Conservation (phyloP, 2,329 filamentous ascomycete genomes). For the Mycosphaerella arachidis region DNA sequence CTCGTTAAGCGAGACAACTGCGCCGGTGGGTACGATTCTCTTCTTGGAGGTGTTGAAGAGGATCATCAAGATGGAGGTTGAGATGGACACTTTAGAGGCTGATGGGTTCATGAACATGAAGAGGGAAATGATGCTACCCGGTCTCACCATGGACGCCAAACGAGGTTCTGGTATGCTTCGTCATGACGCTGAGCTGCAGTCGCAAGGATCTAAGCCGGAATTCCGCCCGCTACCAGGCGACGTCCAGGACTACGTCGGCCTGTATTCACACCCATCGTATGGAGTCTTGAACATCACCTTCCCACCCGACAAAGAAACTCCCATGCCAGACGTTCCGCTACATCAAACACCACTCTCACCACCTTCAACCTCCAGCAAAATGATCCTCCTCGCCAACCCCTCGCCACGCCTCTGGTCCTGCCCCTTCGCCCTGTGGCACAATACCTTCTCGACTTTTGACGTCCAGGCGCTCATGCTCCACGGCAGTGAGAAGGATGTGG, state of each 20-base stretch:
- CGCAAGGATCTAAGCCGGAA: neutral
- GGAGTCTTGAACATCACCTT: conserved; percentile 10
- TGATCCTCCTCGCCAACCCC: neutral
- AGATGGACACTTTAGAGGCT: neutral
- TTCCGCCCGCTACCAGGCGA: neutral
- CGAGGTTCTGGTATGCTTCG: too few species aligned
- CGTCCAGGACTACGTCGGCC: conserved; percentile 3
- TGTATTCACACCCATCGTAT: conserved; percentile 10
- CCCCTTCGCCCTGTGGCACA: conserved; percentile 1
- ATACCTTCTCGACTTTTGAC: conserved; percentile 3
- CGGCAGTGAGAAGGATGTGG: neutral
- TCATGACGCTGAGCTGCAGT: neutral
- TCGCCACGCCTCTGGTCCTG: neutral
- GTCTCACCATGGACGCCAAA: too few species aligned
- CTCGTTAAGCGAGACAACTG: neutral
- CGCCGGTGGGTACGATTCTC: neutral
- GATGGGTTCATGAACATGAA: neutral
- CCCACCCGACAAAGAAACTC: neutral
- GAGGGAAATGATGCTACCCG: neutral
- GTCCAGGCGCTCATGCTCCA: neutral
- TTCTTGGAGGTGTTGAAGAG: neutral
- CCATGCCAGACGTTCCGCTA: too few species aligned
- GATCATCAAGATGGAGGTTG: neutral
- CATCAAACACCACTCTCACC: neutral
- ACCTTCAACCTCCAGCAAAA: neutral